Evolutionary conservation across 225 moss, liverwort and hornwort genomes (phyloP).

Genomic region (Rhytidiadelphus loreus): DNA sequence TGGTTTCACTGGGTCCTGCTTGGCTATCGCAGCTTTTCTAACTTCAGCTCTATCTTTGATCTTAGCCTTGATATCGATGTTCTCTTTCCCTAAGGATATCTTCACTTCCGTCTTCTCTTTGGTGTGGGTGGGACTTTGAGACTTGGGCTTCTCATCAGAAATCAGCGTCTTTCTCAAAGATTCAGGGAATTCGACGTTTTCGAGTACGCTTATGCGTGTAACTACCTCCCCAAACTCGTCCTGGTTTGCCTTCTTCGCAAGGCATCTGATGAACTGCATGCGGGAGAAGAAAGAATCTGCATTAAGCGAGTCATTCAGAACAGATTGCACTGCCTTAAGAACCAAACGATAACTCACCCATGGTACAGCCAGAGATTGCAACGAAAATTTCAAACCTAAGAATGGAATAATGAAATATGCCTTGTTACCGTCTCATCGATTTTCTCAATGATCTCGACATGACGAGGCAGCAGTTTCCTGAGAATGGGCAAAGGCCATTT

Average conservation of each 20-base stretch:
- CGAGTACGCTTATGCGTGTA: constrained; percentile 61
- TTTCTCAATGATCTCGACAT: constrained; percentile 71
- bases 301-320: not conserved
- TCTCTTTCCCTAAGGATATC: not conserved
- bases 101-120: not conserved
- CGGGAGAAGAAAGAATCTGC: not conserved
- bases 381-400: not conserved
- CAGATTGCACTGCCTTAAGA: not conserved
- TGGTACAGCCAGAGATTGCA: not conserved
- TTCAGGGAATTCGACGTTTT: constrained; percentile 46
- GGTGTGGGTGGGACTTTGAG: not conserved
- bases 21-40: not conserved
- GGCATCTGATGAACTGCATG: constrained; percentile 68
- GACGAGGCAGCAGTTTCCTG: constrained; percentile 75
- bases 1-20: not conserved
- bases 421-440: constrained; percentile 62
- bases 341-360: not conserved
- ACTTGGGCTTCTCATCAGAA: not conserved
- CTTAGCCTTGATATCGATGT: not conserved
- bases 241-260: constrained; percentile 42
- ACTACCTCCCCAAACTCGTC: constrained; percentile 35
- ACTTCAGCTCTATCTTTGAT: constrained; percentile 4
- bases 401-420: not conserved
- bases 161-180: constrained; percentile 6
- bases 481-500: constrained; percentile 76